Conservation (phyloP, 108 stramenopile genomes). For the Fragilaria radians region DNA sequence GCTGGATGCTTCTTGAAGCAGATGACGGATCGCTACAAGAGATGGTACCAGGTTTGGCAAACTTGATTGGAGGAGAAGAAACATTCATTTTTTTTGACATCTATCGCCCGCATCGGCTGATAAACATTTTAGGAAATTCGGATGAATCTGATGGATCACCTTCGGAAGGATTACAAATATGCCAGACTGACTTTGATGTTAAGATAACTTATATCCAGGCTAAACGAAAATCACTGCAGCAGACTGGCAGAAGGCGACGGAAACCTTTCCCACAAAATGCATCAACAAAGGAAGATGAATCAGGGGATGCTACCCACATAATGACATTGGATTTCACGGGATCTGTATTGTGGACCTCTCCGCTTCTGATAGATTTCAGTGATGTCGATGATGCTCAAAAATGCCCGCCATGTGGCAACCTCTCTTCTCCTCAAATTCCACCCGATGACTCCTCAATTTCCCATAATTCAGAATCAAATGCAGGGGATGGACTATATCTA, state of each 20-base stretch:
- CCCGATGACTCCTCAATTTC: neutral
- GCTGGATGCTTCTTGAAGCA: slow-evolving; percentile 43
- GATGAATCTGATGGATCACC: neutral
- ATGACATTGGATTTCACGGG: slow-evolving; percentile 47
- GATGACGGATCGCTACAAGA: neutral
- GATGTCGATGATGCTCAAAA: slow-evolving; percentile 19
- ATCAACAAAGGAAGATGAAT: slow-evolving; percentile 9
- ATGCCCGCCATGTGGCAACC: slow-evolving; percentile 48
- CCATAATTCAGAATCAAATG: slow-evolving; percentile 5
- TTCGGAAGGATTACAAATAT: slow-evolving; percentile 8
- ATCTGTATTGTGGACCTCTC: slow-evolving; percentile 50
- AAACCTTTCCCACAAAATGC: slow-evolving; percentile 13
- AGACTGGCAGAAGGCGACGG: neutral
- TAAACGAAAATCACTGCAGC: slow-evolving; percentile 4
- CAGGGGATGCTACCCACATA: slow-evolving; percentile 16
- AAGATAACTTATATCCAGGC: slow-evolving; percentile 31
- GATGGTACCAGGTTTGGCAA: slow-evolving; percentile 11
- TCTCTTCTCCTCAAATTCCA: slow-evolving; percentile 38
- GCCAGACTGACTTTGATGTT: slow-evolving; percentile 36
- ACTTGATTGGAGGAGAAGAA: slow-evolving; percentile 33
- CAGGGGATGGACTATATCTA: slow-evolving; percentile 18
- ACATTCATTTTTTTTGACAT: slow-evolving; percentile 52
- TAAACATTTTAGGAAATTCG: neutral
- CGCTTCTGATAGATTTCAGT: slow-evolving; percentile 46
- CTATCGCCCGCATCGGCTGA: slow-evolving; percentile 38